Conservation (phyloP, 768 basidiomycete species). For the Boletus vermiculosoides region DNA sequence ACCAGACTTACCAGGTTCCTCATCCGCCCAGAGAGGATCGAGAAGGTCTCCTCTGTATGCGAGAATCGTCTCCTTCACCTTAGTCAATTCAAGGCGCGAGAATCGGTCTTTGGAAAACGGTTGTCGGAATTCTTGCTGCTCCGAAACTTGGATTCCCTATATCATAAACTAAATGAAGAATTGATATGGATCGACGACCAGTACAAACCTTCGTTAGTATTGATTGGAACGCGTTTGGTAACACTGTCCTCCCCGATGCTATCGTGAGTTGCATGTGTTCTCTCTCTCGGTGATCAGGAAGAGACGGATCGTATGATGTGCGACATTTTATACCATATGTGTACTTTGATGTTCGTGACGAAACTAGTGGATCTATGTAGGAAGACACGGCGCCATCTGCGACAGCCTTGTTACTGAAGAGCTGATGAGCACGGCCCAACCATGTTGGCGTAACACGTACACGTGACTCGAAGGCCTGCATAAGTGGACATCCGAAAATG, state of each 20-base stretch:
- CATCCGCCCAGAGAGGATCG: conserved; percentile 13
- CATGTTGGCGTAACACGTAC: conserved; percentile 32
- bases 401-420: conserved; percentile 43
- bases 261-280: conserved; percentile 15
- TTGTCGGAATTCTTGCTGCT: conserved; percentile 20
- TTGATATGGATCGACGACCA: fast-evolving
- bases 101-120: background rate
- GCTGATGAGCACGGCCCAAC: background rate
- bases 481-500: conserved; percentile 38
- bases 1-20: conserved; percentile 8
- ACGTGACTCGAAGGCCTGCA: conserved; percentile 48
- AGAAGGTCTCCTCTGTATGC: conserved; percentile 15
- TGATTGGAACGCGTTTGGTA: conserved; percentile 37
- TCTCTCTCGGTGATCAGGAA: conserved; percentile 39
- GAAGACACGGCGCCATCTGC: conserved; percentile 46
- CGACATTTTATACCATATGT: conserved; percentile 38
- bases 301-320: conserved; percentile 24
- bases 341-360: conserved; percentile 40
- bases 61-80: conserved; percentile 1
- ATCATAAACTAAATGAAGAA: background rate
- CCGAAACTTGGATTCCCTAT: conserved; percentile 17
- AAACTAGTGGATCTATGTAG: conserved; percentile 46
- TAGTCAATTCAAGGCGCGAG: background rate
- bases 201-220: conserved; percentile 35
- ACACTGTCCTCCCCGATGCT: conserved; percentile 25